Evolutionary conservation across 805 yeast species (phyloP).

Genomic region (Teunomyces tritomae): DNA sequence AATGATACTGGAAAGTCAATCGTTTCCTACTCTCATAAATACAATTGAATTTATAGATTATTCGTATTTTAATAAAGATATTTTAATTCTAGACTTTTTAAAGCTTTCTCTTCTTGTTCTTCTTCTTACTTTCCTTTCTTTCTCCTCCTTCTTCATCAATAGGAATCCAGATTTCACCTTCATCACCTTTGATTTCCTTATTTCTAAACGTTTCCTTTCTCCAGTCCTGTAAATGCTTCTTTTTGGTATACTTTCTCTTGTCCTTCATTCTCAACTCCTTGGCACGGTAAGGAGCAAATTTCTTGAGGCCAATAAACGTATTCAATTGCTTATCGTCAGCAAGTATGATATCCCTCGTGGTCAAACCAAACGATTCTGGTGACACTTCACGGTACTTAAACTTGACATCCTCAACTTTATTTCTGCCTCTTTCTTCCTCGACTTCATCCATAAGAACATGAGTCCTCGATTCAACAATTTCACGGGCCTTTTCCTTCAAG

Average conservation of each 20-base stretch:
- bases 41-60: conserved; percentile 18
- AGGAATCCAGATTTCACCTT: conserved; percentile 38
- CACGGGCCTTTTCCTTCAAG: conserved; percentile 66
- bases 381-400: conserved; percentile 93
- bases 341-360: conserved; percentile 79
- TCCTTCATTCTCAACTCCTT: conserved; percentile 71
- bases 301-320: conserved; percentile 82
- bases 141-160: conserved; percentile 14
- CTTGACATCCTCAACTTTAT: conserved; percentile 41
- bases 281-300: conserved; percentile 89
- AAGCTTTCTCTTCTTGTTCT: not conserved
- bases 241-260: conserved; percentile 78
- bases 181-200: conserved; percentile 44
- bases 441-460: conserved; percentile 65
- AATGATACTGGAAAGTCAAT: conserved; percentile 37
- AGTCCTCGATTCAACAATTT: conserved; percentile 73
- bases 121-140: conserved; percentile 8
- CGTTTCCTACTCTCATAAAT: conserved; percentile 38
- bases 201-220: conserved; percentile 73
- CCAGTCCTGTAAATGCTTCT: conserved; percentile 85
- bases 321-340: conserved; percentile 89
- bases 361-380: conserved; percentile 87
- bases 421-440: conserved; percentile 57
- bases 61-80: not conserved
- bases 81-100: not conserved